Evolutionary conservation across 371 early-diverging fungal genomes (phyloP).

Genomic region (Mortierella sp.): DNA sequence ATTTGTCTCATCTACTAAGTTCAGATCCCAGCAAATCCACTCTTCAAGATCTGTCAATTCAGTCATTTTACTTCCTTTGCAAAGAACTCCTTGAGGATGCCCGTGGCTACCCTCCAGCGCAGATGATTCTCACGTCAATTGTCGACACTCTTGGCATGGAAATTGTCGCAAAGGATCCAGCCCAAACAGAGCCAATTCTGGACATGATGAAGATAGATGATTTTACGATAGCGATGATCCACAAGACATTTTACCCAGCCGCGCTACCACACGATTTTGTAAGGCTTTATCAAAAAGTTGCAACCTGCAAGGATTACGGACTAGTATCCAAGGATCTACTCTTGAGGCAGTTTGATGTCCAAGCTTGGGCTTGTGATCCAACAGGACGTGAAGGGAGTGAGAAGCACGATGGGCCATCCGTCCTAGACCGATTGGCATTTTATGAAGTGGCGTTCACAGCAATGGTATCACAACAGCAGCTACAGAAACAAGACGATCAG

Average conservation of each 20-base stretch:
- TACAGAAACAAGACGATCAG: conserved; percentile 41
- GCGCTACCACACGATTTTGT: conserved; percentile 39
- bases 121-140: conserved; percentile 20
- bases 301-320: conserved; percentile 45
- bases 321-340: conserved; percentile 40
- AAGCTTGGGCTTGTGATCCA: conserved; percentile 39
- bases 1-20: not conserved
- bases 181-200: conserved; percentile 41
- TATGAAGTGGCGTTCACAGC: conserved; percentile 12
- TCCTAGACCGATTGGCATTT: conserved; percentile 7
- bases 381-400: not conserved
- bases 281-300: conserved; percentile 32
- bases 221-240: conserved; percentile 25
- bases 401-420: not conserved
- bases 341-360: conserved; percentile 51
- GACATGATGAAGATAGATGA: conserved; percentile 39
- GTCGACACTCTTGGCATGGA: conserved; percentile 42
- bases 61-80: conserved; percentile 37
- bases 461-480: conserved; percentile 42
- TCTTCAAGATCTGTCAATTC: conserved; percentile 16
- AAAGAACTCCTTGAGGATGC: conserved; percentile 39
- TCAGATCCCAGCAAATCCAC: not conserved
- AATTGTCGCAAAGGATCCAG: conserved; percentile 40
- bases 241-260: conserved; percentile 46
- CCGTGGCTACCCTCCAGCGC: conserved; percentile 31